A percentile compares a stretch with the other conserved stretches of the same genome.
Evolutionary conservation across 148 eudicot species (phyloP).

Genomic region (Beta vulgaris): DNA sequence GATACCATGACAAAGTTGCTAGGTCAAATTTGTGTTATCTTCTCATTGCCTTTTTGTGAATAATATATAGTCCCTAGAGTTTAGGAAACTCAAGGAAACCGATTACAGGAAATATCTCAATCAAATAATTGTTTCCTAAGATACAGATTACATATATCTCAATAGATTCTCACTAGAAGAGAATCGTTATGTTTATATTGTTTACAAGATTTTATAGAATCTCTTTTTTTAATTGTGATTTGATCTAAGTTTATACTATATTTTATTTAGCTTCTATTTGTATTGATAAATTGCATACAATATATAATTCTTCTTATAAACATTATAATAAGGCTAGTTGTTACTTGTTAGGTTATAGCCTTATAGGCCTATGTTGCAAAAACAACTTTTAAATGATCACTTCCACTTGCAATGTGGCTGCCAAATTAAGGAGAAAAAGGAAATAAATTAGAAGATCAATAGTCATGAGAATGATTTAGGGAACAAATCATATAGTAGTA

Average conservation of each 20-base stretch:
- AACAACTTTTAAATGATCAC: too few relatives aligned
- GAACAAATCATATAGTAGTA: not conserved
- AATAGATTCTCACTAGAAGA: slow-evolving; percentile 10
- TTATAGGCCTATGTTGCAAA: too few relatives aligned
- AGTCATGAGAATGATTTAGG: not conserved
- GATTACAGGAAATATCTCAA: too few relatives aligned
- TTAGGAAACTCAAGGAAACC: too few relatives aligned
- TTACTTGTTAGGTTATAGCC: not conserved
- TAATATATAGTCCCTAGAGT: too few relatives aligned
- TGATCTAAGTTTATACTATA: not conserved
- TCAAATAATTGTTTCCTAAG: slow-evolving; percentile 1
- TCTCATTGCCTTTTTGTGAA: too few relatives aligned
- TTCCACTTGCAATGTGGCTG: too few relatives aligned
- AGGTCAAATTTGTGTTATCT: too few relatives aligned
- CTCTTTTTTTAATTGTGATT: slow-evolving; percentile 9
- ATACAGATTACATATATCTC: too few relatives aligned
- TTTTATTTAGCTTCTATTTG: slow-evolving; percentile 21
- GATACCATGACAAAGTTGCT: too few relatives aligned
- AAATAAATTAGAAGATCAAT: not conserved
- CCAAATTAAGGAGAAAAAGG: too few relatives aligned
- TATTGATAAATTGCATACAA: not conserved
- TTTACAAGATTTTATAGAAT: slow-evolving; percentile 20
- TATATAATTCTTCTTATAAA: not conserved
- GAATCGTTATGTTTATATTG: slow-evolving; percentile 12
- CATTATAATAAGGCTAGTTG: not conserved